These are phyloP conservation scores for Botrytis porri DNA, from an alignment of 2,329 filamentous ascomycete species.

Conservation along the genomic window DNA sequence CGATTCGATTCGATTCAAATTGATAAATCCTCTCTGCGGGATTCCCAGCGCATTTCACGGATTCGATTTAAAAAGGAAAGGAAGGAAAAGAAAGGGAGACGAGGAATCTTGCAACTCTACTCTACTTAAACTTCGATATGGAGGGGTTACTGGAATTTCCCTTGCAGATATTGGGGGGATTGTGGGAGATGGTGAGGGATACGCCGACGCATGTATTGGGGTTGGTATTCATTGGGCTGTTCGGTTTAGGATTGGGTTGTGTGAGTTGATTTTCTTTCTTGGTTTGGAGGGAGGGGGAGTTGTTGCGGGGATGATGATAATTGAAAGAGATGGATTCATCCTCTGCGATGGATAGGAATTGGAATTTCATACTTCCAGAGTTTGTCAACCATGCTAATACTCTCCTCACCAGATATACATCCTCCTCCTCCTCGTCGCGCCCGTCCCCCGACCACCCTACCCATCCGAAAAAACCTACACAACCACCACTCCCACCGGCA, in stretches of 20 bases:
- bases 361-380: neutral
- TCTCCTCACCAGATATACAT: conserved; percentile 56
- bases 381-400: neutral
- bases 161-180: neutral
- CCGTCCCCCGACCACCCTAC: conserved; percentile 70
- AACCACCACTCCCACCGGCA: conserved; percentile 66
- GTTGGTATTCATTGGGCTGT: neutral
- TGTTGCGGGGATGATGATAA: neutral
- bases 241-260: neutral
- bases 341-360: neutral
- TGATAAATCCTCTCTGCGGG: neutral
- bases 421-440: conserved; percentile 71
- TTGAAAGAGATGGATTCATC: neutral
- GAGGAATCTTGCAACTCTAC: neutral
- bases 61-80: neutral
- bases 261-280: neutral
- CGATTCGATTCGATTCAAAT: neutral
- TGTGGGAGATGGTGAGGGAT: conserved; percentile 5
- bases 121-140: neutral
- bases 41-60: neutral
- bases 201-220: conserved; percentile 1
- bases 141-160: conserved; percentile 5
- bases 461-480: conserved; percentile 82
- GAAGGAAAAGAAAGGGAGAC: neutral
- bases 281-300: conserved; percentile 12